These are phyloP conservation scores for Lactarius evosmus DNA, from an alignment of 768 basidiomycete genomes.

Conservation along the genomic window DNA sequence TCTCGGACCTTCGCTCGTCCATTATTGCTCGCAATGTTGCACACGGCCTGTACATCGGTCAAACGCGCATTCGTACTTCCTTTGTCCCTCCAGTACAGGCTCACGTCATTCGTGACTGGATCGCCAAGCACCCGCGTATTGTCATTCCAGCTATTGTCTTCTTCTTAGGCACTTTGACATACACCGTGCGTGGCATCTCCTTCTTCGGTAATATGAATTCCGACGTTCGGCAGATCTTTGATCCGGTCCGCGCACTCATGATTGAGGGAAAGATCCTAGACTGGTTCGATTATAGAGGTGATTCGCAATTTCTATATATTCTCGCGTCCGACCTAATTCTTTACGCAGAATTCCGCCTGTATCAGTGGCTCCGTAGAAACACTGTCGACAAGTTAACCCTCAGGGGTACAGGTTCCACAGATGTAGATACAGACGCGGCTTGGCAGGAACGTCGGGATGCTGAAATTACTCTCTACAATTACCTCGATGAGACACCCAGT, in stretches of 20 bases:
- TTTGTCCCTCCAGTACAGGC: conserved; percentile 66
- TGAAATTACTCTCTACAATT: conserved; percentile 58
- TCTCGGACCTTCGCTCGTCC: conserved; percentile 61
- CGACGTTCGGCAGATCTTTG: conserved; percentile 68
- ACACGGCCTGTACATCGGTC: conserved; percentile 50
- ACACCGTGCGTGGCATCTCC: conserved; percentile 54
- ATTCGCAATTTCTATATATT: conserved; percentile 15
- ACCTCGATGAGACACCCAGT: conserved; percentile 78
- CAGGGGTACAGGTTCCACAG: conserved; percentile 28
- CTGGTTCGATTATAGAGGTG: conserved; percentile 80
- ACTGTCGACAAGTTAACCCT: conserved; percentile 52
- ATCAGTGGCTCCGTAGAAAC: conserved; percentile 70
- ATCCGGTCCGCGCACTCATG: conserved; percentile 83
- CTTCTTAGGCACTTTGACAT: conserved; percentile 84
- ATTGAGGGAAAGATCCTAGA: conserved; percentile 78
- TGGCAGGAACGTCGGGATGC: conserved; percentile 90
- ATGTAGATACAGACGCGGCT: conserved; percentile 40
- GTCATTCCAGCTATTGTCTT: conserved; percentile 79
- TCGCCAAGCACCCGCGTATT: conserved; percentile 82
- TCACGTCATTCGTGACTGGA: conserved; percentile 72
- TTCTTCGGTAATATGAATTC: not conserved
- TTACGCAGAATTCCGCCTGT: conserved; percentile 60
- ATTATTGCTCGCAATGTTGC: conserved; percentile 79
- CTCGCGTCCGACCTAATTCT: not conserved
- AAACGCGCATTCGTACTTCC: conserved; percentile 49